Evolutionary conservation across 2,329 filamentous ascomycete species (phyloP), one percentile per base, ranked within the genome.

Genomic region (Waltergamsia citrina): DNA sequence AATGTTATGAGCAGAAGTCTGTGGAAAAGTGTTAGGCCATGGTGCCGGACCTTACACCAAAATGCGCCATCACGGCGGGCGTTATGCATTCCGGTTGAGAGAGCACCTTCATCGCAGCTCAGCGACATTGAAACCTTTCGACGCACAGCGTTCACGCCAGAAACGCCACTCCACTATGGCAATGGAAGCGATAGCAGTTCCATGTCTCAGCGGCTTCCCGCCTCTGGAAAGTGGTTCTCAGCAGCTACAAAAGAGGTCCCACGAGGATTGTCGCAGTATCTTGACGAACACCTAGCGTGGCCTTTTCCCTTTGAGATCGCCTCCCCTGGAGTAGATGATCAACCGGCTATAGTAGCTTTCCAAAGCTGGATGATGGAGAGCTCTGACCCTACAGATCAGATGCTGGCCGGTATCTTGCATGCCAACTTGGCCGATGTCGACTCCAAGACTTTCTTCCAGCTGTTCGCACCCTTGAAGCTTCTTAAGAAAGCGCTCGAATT

Each of bases 381-480:
- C 29, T 29, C 43, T 25, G 47, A 53, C 12, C 32, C 44, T 18
- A 42, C 42, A 12, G 54, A 59, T 24, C 48, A 47, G 22, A 41
- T 52, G 11, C 37, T 61, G 18, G 49, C 52, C 6, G 47, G 45
- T 15, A 52, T 56, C 10, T 44, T 58, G 41, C 41, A 49, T 28
- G 40, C 44, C 8, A 46, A 52, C 5, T 31, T 57, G 5, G 25
- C 39, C 22, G 44, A 52, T 9, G 12, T 37, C 3, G 28, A 31
- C 3, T 34, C 33, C 7, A 41, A 54, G 23, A 54, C 46, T 20
- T 85, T 77, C 49, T 67, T 64, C 19, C 69, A 69, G 32, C 64
- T 83, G 29, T 49, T 72, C 18, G 76, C 75, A 2, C 74, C 78
- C 0, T 57, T 94, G 0, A 62, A 62, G 24, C 65, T 90, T 22